Base-by-base conservation (phyloP, 73 alveolate species). In the Symbiodinium pilosum region DNA sequence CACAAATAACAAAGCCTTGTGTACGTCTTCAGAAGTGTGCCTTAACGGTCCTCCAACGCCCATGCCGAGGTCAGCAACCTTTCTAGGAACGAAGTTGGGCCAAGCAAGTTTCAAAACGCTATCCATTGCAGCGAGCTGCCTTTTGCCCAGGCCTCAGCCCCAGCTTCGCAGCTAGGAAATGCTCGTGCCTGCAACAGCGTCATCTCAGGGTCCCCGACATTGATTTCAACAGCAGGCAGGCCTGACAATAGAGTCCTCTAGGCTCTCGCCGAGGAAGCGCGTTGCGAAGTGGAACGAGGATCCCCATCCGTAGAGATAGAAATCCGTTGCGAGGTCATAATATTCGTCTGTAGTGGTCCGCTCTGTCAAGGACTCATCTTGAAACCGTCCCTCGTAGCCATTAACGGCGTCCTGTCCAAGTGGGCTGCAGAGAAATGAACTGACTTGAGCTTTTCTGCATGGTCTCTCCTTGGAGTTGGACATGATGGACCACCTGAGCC, bases 201-300 rank as follows among this genome's bases (percentile, higher is more conserved):
- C 73, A 54, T 54, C 73, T 54, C n/a, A n/a, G n/a, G n/a, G n/a
- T n/a, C n/a, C n/a, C n/a, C n/a, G n/a, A n/a, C n/a, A n/a, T n/a
- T n/a, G n/a, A 14, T 14, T 47, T 47, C 59, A 47, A 14, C 59
- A 47, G 59, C 59, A 14, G 18, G 39, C 56, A 26, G 30, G 89
- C 97, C 97, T 91, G 89, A 91, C 97, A 40, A 91, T 91, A 54
- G 97, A 91, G 97, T 91, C 97, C 26, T 91, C 97, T 42, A 91
- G 41, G 97, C 89, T 91, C 97, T 91, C 97, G 41, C 97, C 97
- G 16, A 56, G 41, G 84, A 91, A 91, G 87, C 97, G 97, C 42
- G 97, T 91, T n/a, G 97, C 97, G 81, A 91, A 91, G 81, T 91
- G 97, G 84, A 91, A 91, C 39, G 97, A 91, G 39, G 77, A n/a